Conservation (phyloP, 1,139 yeast genomes). For the Magnusiomyces tetraspermus region DNA sequence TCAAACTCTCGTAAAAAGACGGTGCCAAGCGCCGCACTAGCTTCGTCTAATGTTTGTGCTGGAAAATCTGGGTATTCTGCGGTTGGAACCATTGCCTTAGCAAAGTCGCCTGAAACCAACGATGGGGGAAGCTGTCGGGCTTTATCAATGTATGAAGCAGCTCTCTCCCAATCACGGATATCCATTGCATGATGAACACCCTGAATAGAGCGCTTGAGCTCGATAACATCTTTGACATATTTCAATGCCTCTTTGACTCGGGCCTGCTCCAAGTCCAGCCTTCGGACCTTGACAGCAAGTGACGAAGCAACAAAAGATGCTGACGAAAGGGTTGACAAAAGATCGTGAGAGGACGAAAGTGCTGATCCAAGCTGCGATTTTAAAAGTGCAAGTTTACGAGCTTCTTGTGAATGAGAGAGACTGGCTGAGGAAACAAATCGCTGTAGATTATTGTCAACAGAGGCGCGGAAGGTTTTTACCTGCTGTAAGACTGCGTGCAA, state of each 20-base stretch:
- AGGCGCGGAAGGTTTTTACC: slow-evolving; percentile 7
- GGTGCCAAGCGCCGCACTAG: slow-evolving; percentile 49
- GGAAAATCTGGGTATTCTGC: slow-evolving; percentile 85
- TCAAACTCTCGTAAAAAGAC: slow-evolving; percentile 56
- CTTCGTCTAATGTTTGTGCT: slow-evolving; percentile 42
- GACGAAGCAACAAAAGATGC: slow-evolving; percentile 60
- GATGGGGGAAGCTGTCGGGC: slow-evolving; percentile 46
- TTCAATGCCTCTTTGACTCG: slow-evolving; percentile 56
- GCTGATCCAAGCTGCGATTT: slow-evolving; percentile 28
- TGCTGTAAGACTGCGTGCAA: slow-evolving; percentile 8
- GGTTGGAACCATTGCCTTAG: slow-evolving; percentile 80
- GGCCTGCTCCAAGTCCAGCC: slow-evolving; percentile 61
- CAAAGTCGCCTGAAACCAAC: slow-evolving; percentile 56
- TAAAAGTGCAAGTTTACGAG: slow-evolving; percentile 24
- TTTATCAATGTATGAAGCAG: slow-evolving; percentile 54
- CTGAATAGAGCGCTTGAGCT: slow-evolving; percentile 52
- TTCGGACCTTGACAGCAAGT: slow-evolving; percentile 59
- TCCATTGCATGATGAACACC: slow-evolving; percentile 64
- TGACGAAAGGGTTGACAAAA: slow-evolving; percentile 43
- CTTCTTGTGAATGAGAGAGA: slow-evolving; percentile 12
- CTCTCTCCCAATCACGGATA: slow-evolving; percentile 58
- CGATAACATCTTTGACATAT: slow-evolving; percentile 58
- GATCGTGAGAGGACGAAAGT: slow-evolving; percentile 36
- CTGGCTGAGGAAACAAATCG: slow-evolving; percentile 10
- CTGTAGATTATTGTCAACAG: slow-evolving; percentile 8